Conservation (phyloP, 2,329 filamentous ascomycete species). For the Botryotinia convoluta region DNA sequence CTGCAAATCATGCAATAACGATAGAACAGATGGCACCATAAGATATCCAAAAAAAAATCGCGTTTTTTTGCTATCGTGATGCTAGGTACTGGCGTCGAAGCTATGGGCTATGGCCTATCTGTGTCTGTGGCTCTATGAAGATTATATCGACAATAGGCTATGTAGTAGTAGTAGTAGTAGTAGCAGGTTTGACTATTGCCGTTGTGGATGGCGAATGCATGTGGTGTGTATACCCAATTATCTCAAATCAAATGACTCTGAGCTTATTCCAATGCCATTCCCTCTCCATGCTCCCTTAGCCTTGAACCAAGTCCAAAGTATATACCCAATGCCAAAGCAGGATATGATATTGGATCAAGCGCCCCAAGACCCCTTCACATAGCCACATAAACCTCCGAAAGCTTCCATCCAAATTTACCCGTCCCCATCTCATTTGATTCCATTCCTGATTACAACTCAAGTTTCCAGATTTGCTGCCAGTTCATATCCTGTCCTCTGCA, state of each 20-base stretch:
- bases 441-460: conserved; percentile 2
- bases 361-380: background rate
- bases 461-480: background rate
- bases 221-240: conserved; percentile 23
- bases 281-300: conserved; percentile 19
- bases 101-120: conserved; percentile 50
- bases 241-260: conserved; percentile 20
- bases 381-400: background rate
- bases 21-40: conserved; percentile 38
- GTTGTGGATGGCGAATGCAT: conserved; percentile 38
- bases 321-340: conserved; percentile 6
- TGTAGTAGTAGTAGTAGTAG: conserved; percentile 40
- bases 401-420: conserved; percentile 1
- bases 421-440: background rate
- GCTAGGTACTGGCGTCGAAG: conserved; percentile 65
- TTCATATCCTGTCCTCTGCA: background rate
- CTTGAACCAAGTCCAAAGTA: conserved; percentile 8
- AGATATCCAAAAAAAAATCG: conserved; percentile 41
- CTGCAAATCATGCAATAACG: conserved; percentile 33
- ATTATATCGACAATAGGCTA: conserved; percentile 67
- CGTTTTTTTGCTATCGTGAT: conserved; percentile 70
- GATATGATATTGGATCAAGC: conserved; percentile 11
- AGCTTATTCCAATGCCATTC: conserved; percentile 15
- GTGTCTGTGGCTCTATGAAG: conserved; percentile 59
- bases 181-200: conserved; percentile 39